Percentiles rank a stretch among this genome's conserved stretches.
phyloP scores from a whole-genome alignment of 345 rosid genomes.

The Litchi chinensis region DNA sequence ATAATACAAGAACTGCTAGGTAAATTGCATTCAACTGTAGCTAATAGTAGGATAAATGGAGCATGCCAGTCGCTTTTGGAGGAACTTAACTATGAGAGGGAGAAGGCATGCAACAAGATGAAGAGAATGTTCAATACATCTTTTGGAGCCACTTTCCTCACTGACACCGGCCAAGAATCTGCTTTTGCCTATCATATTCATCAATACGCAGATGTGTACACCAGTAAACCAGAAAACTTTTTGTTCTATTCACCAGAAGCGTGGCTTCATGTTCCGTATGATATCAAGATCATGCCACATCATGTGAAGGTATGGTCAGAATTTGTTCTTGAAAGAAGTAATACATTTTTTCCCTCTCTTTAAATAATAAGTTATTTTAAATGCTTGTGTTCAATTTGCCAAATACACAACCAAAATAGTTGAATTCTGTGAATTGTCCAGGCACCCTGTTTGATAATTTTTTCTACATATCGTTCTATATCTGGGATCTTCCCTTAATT shows the following conservation, averaged over 20 bases:
- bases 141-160: conserved; percentile 96
- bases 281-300: conserved; percentile 97
- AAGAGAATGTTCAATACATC: conserved; percentile 86
- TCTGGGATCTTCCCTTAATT: background rate
- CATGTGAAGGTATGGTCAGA: conserved; percentile 72
- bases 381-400: background rate
- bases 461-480: background rate
- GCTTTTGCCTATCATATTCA: conserved; percentile 96
- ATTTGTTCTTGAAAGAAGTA: background rate
- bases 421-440: background rate
- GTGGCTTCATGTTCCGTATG: conserved; percentile 92
- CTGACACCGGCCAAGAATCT: conserved; percentile 92
- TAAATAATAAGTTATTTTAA: background rate
- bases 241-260: conserved; percentile 76
- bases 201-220: conserved; percentile 89
- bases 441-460: background rate
- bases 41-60: conserved; percentile 48
- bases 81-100: conserved; percentile 79
- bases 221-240: conserved; percentile 94
- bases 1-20: conserved; percentile 94
- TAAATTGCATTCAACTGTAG: conserved; percentile 60
- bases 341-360: background rate
- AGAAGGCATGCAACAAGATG: conserved; percentile 69
- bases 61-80: conserved; percentile 55
- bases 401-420: background rate